phyloP scores from a whole-genome alignment of 108 stramenopile genomes.

The Fistulifera pelliculosa region DNA sequence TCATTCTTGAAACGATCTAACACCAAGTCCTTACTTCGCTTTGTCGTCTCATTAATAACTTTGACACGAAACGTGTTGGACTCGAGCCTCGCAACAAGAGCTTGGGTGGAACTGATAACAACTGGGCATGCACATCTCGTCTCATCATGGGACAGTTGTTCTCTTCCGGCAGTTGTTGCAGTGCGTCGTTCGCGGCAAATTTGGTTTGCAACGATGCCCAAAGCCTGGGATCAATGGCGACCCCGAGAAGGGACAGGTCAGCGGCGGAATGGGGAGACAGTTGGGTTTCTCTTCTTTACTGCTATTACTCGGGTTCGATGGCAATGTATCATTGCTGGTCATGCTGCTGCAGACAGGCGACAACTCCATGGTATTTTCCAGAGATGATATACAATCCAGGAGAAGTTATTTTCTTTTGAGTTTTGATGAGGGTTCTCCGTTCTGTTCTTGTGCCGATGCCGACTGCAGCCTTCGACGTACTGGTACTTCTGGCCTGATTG shows the following conservation, averaged over 20 bases:
- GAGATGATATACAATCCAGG: no score
- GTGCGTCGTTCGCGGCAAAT: not conserved
- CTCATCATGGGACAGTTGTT: not conserved
- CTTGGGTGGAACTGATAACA: not conserved
- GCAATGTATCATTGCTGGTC: not conserved
- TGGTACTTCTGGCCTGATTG: no score
- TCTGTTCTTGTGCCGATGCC: no score
- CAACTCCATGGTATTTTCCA: not conserved
- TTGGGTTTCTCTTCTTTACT: no score
- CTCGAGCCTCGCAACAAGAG: not conserved
- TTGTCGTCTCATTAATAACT: conserved; percentile 15
- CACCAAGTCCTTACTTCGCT: conserved; percentile 13
- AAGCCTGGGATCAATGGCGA: conserved; percentile 9
- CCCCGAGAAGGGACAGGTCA: conserved; percentile 15
- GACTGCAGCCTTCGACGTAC: no score
- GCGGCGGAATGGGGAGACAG: not conserved
- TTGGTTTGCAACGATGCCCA: not conserved
- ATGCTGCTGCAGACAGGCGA: not conserved
- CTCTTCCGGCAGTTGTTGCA: not conserved
- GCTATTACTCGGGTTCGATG: not conserved
- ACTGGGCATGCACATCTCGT: not conserved
- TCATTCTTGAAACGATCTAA: conserved; percentile 5
- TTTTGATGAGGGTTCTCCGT: no score
- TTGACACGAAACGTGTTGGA: conserved; percentile 7
- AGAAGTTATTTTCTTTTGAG: no score